Conservation (phyloP, 306 rosid species). For the Vigna nakashimae region DNA sequence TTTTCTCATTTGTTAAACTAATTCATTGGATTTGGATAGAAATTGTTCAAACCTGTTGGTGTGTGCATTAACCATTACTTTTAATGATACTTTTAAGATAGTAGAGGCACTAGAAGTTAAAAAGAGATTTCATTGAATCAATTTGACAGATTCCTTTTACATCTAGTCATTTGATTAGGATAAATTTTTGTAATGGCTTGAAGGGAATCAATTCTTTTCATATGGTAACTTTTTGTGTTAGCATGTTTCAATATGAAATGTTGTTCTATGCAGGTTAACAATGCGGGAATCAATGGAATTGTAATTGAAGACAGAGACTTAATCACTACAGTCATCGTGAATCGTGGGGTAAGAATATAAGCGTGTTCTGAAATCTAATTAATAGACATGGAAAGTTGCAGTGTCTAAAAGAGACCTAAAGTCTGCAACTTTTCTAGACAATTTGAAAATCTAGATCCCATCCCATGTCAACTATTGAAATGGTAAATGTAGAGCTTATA, state of each 20-base stretch:
- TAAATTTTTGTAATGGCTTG: neutral
- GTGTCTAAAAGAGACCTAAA: neutral
- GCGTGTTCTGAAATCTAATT: neutral
- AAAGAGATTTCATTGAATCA: neutral
- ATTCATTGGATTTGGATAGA: too few species aligned
- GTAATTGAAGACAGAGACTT: constrained; percentile 29
- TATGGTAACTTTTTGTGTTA: neutral
- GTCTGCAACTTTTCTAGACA: neutral
- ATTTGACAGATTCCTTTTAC: neutral
- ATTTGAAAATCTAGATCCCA: neutral
- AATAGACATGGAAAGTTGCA: neutral
- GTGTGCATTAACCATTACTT: too few species aligned
- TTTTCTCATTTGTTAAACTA: too few species aligned
- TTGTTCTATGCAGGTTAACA: constrained; percentile 49
- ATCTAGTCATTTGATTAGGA: neutral
- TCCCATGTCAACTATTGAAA: too few species aligned
- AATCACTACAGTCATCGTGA: neutral
- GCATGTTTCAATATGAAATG: constrained; percentile 2
- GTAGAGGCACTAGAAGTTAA: too few species aligned
- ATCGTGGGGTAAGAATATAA: constrained; percentile 26
- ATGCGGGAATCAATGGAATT: constrained; percentile 57
- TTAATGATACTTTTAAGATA: too few species aligned
- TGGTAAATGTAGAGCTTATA: too few species aligned
- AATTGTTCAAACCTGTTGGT: too few species aligned
- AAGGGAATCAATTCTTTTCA: neutral